Evolutionary conservation across 1,284 basidiomycete genomes (phyloP).

Genomic region (Vanrija sp.): DNA sequence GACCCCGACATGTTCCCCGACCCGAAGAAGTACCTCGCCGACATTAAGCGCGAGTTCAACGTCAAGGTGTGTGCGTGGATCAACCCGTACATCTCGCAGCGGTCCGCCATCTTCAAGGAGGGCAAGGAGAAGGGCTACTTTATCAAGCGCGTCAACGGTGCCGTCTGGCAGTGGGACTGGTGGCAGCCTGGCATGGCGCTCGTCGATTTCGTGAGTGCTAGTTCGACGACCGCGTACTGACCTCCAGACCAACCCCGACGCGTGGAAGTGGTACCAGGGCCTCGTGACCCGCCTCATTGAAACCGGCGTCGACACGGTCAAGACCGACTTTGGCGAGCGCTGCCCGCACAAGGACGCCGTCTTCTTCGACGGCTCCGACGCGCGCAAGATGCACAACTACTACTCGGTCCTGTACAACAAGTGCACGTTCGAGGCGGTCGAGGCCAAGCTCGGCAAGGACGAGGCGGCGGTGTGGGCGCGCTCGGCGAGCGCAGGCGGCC

Average conservation of each 20-base stretch:
- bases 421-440: constrained; percentile 61
- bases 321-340: constrained; percentile 69
- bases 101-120: constrained; percentile 66
- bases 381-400: constrained; percentile 47
- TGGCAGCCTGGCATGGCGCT: constrained; percentile 52
- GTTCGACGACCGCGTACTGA: constrained; percentile 51
- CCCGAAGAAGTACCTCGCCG: constrained; percentile 61
- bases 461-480: constrained; percentile 68
- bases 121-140: constrained; percentile 63
- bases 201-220: constrained; percentile 52
- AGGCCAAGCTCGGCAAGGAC: constrained; percentile 59
- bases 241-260: constrained; percentile 65
- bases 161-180: constrained; percentile 62
- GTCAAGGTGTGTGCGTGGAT: constrained; percentile 70
- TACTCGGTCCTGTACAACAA: constrained; percentile 67
- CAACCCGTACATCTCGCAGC: constrained; percentile 53
- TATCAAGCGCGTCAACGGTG: constrained; percentile 64
- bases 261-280: constrained; percentile 62
- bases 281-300: constrained; percentile 63
- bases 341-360: constrained; percentile 59
- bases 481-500: constrained; percentile 63
- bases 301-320: constrained; percentile 59
- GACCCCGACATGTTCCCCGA: constrained; percentile 71
- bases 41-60: constrained; percentile 64
- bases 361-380: constrained; percentile 65